Evolutionary conservation across 371 early-diverging fungal genomes (phyloP).

Genomic region (Mortierella sp.): DNA sequence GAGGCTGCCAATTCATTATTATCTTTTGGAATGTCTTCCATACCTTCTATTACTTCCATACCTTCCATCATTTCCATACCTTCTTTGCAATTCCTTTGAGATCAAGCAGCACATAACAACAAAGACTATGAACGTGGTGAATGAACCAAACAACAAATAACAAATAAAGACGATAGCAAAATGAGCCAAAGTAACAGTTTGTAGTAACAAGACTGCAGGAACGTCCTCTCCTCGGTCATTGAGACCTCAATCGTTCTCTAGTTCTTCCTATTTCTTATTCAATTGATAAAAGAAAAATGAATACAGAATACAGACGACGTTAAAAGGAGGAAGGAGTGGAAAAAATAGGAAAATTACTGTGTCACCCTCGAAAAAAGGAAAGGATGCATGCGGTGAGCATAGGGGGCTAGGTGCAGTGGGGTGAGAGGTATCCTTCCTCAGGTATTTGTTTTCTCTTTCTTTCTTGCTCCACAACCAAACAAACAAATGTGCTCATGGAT

Average conservation of each 20-base stretch:
- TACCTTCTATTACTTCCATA: not conserved
- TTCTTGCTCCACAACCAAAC: constrained; percentile 1
- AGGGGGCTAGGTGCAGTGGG: not conserved
- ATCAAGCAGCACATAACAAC: not conserved
- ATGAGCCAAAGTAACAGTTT: not conserved
- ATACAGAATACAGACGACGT: not conserved
- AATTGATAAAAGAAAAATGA: not conserved
- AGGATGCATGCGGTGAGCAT: not conserved
- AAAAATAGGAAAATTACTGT: not conserved
- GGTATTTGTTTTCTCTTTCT: constrained; percentile 2
- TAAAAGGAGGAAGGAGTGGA: not conserved
- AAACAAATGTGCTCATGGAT: not conserved
- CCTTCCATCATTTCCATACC: not conserved
- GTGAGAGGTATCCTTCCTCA: not conserved
- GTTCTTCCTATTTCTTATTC: too few relatives aligned
- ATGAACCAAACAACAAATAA: not conserved
- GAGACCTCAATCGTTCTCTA: too few relatives aligned
- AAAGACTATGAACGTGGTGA: not conserved
- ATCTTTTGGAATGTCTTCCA: not conserved
- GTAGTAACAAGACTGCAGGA: not conserved
- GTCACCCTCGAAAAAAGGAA: constrained; percentile 10
- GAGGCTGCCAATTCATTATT: not conserved
- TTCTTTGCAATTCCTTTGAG: not conserved
- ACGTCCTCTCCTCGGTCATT: too few relatives aligned
- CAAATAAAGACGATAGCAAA: not conserved